Percentiles rank a stretch among this genome's conserved stretches.
Conservation (phyloP, 345 rosid species). For the Anacardium occidentale region DNA sequence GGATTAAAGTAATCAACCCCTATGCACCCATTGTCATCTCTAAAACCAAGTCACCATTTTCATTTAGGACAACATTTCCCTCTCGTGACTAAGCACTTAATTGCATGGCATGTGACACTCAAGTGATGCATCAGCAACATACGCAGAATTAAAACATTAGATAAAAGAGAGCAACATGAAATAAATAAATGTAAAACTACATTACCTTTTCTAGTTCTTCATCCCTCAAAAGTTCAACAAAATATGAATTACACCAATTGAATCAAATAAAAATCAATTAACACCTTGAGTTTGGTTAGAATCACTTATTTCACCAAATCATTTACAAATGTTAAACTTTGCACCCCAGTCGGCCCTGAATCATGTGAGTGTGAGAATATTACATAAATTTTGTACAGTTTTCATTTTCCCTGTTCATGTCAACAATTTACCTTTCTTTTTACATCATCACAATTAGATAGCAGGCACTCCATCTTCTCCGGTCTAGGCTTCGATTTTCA, state of each 20-base stretch:
- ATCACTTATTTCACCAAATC: slow-evolving; percentile 37
- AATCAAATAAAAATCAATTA: slow-evolving; percentile 23
- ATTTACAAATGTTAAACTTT: slow-evolving; percentile 47
- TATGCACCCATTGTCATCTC: no score
- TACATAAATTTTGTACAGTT: slow-evolving; percentile 49
- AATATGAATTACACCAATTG: slow-evolving; percentile 25
- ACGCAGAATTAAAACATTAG: background rate
- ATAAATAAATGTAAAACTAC: background rate
- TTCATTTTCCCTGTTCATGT: slow-evolving; percentile 27
- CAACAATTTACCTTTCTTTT: slow-evolving; percentile 23
- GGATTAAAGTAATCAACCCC: no score
- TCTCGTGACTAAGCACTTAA: no score
- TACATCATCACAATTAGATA: slow-evolving; percentile 27
- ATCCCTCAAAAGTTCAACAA: background rate
- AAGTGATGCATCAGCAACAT: no score
- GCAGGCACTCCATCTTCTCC: slow-evolving; percentile 28
- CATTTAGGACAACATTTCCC: no score
- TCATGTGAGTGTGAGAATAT: slow-evolving; percentile 39
- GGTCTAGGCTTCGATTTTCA: slow-evolving; percentile 25
- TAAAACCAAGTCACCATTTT: no score
- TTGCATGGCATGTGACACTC: no score
- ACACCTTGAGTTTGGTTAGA: slow-evolving; percentile 17
- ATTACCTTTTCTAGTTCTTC: slow-evolving; percentile 2
- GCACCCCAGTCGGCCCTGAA: slow-evolving; percentile 36
- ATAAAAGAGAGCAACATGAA: background rate